Percentiles rank a stretch among this genome's conserved stretches.
Conservation (phyloP, 2,329 filamentous ascomycete genomes). For the Neopestalotiopsis clavispora region DNA sequence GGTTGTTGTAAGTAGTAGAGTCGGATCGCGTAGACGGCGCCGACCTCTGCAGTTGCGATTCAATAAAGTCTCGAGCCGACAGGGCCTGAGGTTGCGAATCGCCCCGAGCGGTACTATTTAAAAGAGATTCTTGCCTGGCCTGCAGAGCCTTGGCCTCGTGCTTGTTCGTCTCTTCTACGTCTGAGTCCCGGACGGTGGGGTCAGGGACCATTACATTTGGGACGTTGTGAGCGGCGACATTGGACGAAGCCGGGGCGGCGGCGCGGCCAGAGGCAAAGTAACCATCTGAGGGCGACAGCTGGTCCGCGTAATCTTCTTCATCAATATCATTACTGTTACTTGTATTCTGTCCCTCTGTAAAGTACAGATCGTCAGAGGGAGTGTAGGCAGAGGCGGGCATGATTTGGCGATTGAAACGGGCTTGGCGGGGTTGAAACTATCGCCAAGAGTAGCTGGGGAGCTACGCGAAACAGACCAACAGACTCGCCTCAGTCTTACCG, state of each 20-base stretch:
- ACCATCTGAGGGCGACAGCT: constrained; percentile 56
- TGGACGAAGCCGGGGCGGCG: constrained; percentile 31
- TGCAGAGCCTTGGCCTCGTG: constrained; percentile 48
- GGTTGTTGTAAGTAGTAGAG: not conserved
- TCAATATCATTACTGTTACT: constrained; percentile 39
- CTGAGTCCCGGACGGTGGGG: constrained; percentile 44
- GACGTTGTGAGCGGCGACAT: constrained; percentile 45
- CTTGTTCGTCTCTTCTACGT: constrained; percentile 42
- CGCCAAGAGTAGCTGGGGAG: constrained; percentile 28
- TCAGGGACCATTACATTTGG: constrained; percentile 56
- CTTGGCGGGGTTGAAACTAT: constrained; percentile 35
- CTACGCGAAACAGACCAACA: constrained; percentile 32
- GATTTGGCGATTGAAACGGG: constrained; percentile 33
- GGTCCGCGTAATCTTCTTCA: constrained; percentile 38
- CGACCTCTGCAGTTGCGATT: not conserved
- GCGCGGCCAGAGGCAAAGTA: constrained; percentile 48
- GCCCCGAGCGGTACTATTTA: constrained; percentile 29
- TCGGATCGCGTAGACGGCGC: constrained; percentile 14
- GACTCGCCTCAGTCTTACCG: constrained; percentile 25
- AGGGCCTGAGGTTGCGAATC: constrained; percentile 12
- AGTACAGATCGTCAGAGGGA: constrained; percentile 54
- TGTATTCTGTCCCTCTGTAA: not conserved
- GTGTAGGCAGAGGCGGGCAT: constrained; percentile 40
- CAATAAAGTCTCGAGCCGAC: constrained; percentile 4
- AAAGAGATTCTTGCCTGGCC: constrained; percentile 45